These are phyloP conservation scores for Neurospora cerealis DNA, from an alignment of 495 filamentous ascomycete genomes.

Conservation along the genomic window DNA sequence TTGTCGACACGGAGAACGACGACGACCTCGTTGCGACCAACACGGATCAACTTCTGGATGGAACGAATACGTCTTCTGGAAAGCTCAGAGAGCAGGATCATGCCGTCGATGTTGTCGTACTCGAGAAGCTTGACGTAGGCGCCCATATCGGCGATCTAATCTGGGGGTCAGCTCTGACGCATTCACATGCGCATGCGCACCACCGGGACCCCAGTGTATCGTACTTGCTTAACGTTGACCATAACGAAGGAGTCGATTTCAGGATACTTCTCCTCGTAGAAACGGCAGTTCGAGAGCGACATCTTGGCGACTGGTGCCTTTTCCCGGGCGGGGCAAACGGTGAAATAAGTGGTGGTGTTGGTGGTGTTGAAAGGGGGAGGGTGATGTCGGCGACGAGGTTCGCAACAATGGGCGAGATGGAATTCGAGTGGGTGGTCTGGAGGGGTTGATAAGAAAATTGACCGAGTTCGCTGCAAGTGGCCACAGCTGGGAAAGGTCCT, in stretches of 20 bases:
- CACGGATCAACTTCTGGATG: conserved; percentile 98
- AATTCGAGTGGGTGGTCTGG: neutral
- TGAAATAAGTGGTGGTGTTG: neutral
- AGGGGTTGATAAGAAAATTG: neutral
- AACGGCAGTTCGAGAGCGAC: conserved; percentile 97
- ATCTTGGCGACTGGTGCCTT: conserved; percentile 42
- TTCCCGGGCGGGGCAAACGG: conserved; percentile 8
- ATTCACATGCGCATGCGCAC: conserved; percentile 6
- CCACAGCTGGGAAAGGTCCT: neutral
- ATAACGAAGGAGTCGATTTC: conserved; percentile 99
- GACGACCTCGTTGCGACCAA: conserved; percentile 95
- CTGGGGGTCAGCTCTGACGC: neutral
- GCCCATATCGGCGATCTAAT: conserved; percentile 96
- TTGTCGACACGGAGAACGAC: conserved; percentile 97
- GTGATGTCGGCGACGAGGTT: neutral
- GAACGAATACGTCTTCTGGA: conserved; percentile 92
- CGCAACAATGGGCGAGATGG: neutral
- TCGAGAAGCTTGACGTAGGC: conserved; percentile 98
- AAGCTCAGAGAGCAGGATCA: conserved; percentile 95
- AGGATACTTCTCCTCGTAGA: conserved; percentile 85
- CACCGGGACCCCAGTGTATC: conserved; percentile 11
- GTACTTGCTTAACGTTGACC: conserved; percentile 93
- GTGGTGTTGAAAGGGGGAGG: neutral
- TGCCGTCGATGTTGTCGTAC: conserved; percentile 99
- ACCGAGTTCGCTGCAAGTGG: conserved; percentile 4